A percentile compares a stretch with the other conserved stretches of the same genome.
These are phyloP conservation scores for Xylariaceae sp. DNA, from an alignment of 2,329 filamentous ascomycete species.

Conservation along the genomic window DNA sequence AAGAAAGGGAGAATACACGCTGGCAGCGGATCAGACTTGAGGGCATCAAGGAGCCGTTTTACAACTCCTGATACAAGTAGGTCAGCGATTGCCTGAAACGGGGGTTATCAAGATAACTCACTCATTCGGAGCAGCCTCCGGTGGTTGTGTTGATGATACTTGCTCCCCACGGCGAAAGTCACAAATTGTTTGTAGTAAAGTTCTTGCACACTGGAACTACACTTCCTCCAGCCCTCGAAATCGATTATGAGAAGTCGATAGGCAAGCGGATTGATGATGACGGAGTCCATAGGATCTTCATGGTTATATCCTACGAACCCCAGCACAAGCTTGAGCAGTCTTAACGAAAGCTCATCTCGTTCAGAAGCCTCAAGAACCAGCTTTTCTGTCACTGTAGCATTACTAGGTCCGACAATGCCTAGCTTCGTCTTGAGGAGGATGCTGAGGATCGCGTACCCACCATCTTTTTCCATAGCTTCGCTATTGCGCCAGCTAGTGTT, in stretches of 20 bases:
- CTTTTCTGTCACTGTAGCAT: conserved; percentile 34
- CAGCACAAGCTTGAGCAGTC: conserved; percentile 71
- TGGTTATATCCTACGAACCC: conserved; percentile 86
- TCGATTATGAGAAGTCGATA: conserved; percentile 91
- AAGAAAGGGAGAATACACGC: conserved; percentile 70
- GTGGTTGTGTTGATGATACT: conserved; percentile 87
- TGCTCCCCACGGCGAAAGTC: conserved; percentile 82
- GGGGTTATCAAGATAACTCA: conserved; percentile 41
- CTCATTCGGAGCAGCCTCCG: conserved; percentile 84
- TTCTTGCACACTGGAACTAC: conserved; percentile 69
- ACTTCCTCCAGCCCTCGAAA: conserved; percentile 85
- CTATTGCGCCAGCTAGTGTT: conserved; percentile 95
- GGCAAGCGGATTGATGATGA: conserved; percentile 92
- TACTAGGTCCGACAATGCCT: conserved; percentile 44
- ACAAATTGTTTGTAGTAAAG: conserved; percentile 92
- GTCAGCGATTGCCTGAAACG: conserved; percentile 18
- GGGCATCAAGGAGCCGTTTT: conserved; percentile 80
- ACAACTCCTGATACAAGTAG: conserved; percentile 61
- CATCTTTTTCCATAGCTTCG: conserved; percentile 94
- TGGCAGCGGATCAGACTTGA: conserved; percentile 78
- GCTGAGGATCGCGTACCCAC: conserved; percentile 84
- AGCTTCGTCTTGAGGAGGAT: conserved; percentile 81
- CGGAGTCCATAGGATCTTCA: conserved; percentile 73
- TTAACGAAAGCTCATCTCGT: conserved; percentile 50
- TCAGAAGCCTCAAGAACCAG: conserved; percentile 47